Base-by-base conservation (phyloP, 1,284 basidiomycete genomes). In the Cutaneotrichosporon cavernicola region DNA sequence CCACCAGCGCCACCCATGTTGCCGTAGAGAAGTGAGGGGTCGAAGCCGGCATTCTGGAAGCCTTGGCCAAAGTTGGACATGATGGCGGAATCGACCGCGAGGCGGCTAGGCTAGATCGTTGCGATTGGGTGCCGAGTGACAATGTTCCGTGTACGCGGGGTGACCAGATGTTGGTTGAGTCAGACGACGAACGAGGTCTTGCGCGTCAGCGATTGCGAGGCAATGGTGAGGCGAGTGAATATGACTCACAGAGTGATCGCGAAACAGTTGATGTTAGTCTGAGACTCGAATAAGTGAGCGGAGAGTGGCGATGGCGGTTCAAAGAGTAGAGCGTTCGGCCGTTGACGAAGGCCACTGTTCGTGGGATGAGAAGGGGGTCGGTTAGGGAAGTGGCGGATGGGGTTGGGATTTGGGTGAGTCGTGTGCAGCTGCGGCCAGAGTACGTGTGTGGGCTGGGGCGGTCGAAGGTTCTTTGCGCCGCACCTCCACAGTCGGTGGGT, bases 41-140 rank as follows among this genome's bases (percentile, higher is more conserved):
- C 64, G 46, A 68, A 68, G 34, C 58, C 53, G 22, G 60, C 46
- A 55, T 65, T 65, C 62, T 65, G 61, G 56, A 68, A 68, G 47
- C 64, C 66, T 50, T 68, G 66, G 40, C 63, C 64, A 60, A 68
- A 68, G 63, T 68, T 68, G 59, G 68, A 66, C 65, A 69, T 67
- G 59, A 55, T 64, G 53, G 59, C 58, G 36, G 68, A 59, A 47
- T 36, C 16, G 36, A 38, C 22, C 21, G 47, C 46, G 58, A 50
- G 10, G 56, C 8, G 14, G 43, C 43, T 26, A 53, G 14, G 43
- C 43, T 26, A 53, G 30, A n/a, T 50, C 49, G 49, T 11, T 50
- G 26, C 10, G 49, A 16, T 32, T 31, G 8, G 9, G 18, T 30
- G 51, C 32, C 51, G 51, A 52, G 5, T 16, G 22, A 50, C 14